Base-by-base conservation (phyloP, 805 yeast genomes). In the Cyberlindnera amylophila region DNA sequence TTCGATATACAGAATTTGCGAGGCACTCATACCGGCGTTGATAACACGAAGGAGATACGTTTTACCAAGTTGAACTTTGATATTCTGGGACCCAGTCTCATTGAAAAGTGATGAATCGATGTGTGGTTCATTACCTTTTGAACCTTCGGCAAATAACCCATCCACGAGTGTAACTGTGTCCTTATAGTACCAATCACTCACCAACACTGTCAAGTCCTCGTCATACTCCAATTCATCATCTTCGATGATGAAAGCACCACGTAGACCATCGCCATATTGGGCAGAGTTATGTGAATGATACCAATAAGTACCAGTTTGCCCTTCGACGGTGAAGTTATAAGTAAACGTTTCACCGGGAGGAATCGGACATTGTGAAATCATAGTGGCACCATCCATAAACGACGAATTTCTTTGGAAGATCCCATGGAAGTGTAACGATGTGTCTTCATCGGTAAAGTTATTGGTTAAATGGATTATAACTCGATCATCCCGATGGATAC, bases 381-480 rank as follows among this genome's bases (percentile, higher is more conserved):
- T 70, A 55, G 84, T 85, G 13, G 96, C 95, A 45, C 99, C 99
- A 64, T 91, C 99, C 91, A 85, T 84, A 59, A 74, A 81, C 54
- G 62, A 70, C 13, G 90, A 66, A 21, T 84, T 86, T 51, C 81
- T 73, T 50, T 67, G 72, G 79, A 85, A 93, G 60, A 93, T 59
- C 43, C 99, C 99, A 66, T 91, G 82, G 56, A 74, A 75, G 49
- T 77, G 82, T n/a, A 76, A 38, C 1, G 76, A 51, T 12, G 91
- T 83, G 0, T 67, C 53, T 38, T 69, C 72, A 12, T 34, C 32
- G 3, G 62, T 64, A 6, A 69, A 57, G 16, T 56, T 51, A 49
- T 76, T 77, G 32, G 54, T 50, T 13, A 74, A 63, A 2, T 59
- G 58, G 2, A 75, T 66, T 1, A 64, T 44, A 12, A 75, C 66